These are phyloP conservation scores for Huntiella bhutanensis DNA, from an alignment of 2,329 filamentous ascomycete species.

Conservation along the genomic window DNA sequence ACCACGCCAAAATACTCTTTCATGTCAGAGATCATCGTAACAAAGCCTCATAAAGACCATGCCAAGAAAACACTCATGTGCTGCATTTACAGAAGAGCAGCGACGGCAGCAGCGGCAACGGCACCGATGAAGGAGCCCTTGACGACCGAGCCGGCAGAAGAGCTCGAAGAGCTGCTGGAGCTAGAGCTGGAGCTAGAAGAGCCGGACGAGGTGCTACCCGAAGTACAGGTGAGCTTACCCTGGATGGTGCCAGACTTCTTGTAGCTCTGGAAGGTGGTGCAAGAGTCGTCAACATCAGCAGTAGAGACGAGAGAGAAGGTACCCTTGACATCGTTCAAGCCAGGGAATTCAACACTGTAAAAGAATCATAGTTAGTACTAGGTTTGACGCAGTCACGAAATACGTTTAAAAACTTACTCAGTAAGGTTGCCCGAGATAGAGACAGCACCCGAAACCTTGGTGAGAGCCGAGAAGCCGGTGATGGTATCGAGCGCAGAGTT, in stretches of 20 bases:
- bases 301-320: slow-evolving; percentile 52
- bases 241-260: slow-evolving; percentile 23
- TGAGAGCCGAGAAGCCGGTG: slow-evolving; percentile 47
- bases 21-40: slow-evolving; percentile 3
- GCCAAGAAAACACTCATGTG: background rate
- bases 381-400: background rate
- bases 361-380: slow-evolving; percentile 1
- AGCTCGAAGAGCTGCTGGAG: slow-evolving; percentile 16
- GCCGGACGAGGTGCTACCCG: slow-evolving; percentile 25
- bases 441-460: slow-evolving; percentile 58
- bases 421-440: slow-evolving; percentile 72
- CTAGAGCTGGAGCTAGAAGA: slow-evolving; percentile 13
- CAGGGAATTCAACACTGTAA: slow-evolving; percentile 50
- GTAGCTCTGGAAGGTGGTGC: slow-evolving; percentile 33
- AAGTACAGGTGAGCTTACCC: slow-evolving; percentile 30
- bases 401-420: slow-evolving; percentile 37
- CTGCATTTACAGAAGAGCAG: slow-evolving; percentile 31
- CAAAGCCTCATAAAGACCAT: background rate
- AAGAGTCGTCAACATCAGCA: slow-evolving; percentile 35
- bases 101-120: slow-evolving; percentile 28
- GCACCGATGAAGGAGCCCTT: slow-evolving; percentile 28
- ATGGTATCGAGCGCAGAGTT: slow-evolving; percentile 57
- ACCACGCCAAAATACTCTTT: slow-evolving; percentile 17
- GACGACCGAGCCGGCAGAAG: slow-evolving; percentile 23
- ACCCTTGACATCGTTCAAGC: slow-evolving; percentile 48